These are phyloP conservation scores for Huntiella decipiens DNA, from an alignment of 2,329 filamentous ascomycete species.

Conservation along the genomic window DNA sequence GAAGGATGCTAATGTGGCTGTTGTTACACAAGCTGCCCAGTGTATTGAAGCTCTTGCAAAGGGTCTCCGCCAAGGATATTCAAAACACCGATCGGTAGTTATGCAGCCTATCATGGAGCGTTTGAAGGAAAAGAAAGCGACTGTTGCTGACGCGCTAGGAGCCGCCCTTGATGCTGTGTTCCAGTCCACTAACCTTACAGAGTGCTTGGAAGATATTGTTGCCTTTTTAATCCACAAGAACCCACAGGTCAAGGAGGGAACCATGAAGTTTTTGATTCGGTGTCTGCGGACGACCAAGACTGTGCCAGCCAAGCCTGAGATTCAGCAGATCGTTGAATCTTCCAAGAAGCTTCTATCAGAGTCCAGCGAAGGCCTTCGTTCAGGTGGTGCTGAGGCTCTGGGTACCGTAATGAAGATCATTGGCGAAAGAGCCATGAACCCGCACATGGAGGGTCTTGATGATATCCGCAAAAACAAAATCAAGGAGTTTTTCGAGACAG, in stretches of 20 bases:
- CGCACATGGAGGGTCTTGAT: slow-evolving; percentile 77
- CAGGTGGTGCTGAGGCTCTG: slow-evolving; percentile 77
- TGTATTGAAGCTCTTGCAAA: slow-evolving; percentile 81
- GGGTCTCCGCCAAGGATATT: slow-evolving; percentile 59
- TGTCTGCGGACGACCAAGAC: slow-evolving; percentile 67
- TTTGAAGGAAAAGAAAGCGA: slow-evolving; percentile 89
- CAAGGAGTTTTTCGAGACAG: slow-evolving; percentile 68
- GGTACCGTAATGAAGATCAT: slow-evolving; percentile 98
- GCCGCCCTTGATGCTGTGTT: slow-evolving; percentile 60
- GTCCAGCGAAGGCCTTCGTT: slow-evolving; percentile 65
- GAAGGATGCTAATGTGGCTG: slow-evolving; percentile 96
- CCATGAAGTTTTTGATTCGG: slow-evolving; percentile 79
- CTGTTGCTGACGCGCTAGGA: slow-evolving; percentile 72
- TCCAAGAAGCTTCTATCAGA: slow-evolving; percentile 82
- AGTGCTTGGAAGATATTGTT: slow-evolving; percentile 79
- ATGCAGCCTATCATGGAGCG: slow-evolving; percentile 87
- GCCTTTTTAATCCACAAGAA: slow-evolving; percentile 86
- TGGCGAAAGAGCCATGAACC: slow-evolving; percentile 87
- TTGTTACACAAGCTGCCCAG: slow-evolving; percentile 82
- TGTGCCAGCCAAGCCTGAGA: slow-evolving; percentile 69
- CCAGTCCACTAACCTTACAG: slow-evolving; percentile 48
- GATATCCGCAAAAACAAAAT: slow-evolving; percentile 92
- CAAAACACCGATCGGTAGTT: slow-evolving; percentile 60
- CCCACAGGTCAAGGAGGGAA: slow-evolving; percentile 90
- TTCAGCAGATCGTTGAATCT: slow-evolving; percentile 67